phyloP scores from a whole-genome alignment of 331 rosid species.

The Acacia concinna region DNA sequence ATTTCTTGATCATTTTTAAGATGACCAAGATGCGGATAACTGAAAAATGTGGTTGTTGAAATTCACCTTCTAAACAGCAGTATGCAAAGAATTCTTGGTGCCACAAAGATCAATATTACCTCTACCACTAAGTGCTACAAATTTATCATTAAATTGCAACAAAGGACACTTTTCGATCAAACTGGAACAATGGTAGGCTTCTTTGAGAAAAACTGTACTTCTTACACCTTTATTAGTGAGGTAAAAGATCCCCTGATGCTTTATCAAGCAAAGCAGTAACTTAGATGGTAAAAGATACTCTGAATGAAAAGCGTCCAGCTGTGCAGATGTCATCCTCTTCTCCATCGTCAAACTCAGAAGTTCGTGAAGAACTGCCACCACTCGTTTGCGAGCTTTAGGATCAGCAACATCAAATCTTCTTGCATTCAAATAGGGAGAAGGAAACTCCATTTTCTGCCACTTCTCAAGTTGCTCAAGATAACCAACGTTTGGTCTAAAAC shows the following conservation, averaged over 20 bases:
- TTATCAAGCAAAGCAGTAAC: conserved; percentile 71
- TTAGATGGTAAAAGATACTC: conserved; percentile 78
- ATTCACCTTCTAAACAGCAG: conserved; percentile 34
- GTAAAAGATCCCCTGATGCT: conserved; percentile 87
- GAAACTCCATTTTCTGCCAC: conserved; percentile 95
- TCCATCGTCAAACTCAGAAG: conserved; percentile 78
- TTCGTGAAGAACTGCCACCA: conserved; percentile 82
- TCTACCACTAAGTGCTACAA: conserved; percentile 65
- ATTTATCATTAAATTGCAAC: conserved; percentile 56
- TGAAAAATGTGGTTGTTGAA: neutral
- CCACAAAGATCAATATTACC: conserved; percentile 44
- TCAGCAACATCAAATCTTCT: conserved; percentile 73
- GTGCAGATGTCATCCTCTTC: conserved; percentile 81
- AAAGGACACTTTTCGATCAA: conserved; percentile 70
- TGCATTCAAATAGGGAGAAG: conserved; percentile 85
- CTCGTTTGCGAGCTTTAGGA: conserved; percentile 70
- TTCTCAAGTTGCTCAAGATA: conserved; percentile 69
- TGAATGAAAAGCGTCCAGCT: conserved; percentile 66
- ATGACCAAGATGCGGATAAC: conserved; percentile 3
- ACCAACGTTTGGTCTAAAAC: conserved; percentile 81
- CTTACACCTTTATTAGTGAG: conserved; percentile 86
- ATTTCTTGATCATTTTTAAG: neutral
- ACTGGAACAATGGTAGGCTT: conserved; percentile 65
- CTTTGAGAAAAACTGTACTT: conserved; percentile 86
- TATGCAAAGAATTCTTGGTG: conserved; percentile 38